Base-by-base conservation (phyloP, 352 stramenopile species). In the Phytophthora pisi region DNA sequence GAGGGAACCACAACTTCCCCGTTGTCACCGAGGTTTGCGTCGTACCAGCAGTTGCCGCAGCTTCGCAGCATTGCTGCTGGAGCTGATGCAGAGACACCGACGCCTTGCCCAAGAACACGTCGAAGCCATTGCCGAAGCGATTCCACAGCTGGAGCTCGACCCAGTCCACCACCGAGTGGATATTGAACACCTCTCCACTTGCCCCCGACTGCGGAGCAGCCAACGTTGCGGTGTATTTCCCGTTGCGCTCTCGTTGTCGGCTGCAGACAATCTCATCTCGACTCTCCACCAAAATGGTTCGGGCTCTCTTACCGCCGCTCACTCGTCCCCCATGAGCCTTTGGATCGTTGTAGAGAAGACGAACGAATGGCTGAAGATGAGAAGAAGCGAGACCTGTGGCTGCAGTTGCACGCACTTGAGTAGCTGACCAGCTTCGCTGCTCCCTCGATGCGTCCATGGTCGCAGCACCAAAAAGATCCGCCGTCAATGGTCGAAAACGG, bases 141-240 rank as follows among this genome's bases (percentile, higher is more conserved):
- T 91, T 91, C 84, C 84, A 92, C 15, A 89, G 51, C 58, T 92
- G 79, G 3, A 91, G 45, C 42, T 91, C 77, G 53, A 91, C 56
- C 59, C 56, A 82, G 11, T 86, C 56, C 7, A 82, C 64, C 6
- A 46, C 64, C 0, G 68, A n/a, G 9, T 79, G 78, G 16, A 86
- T 50, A 43, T 75, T 59, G 38, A 74, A 74, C 4, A 67, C 26
- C 40, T 70, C 23, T 46, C 61, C 61, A 55, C 45, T 40, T 3
- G 28, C 13, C 23, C 31, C 24, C 15, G 34, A 43, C n/a, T 15
- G 34, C 9, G 23, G 10, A 13, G 53, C 34, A 0, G n/a, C 28
- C 79, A 79, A 92, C 0, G n/a, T 16, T 4, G 66, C 79, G 46
- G 77, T 89, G 60, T 77, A 86, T 38, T 71, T 72, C 43, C 72